These are phyloP conservation scores for Mortierella sp. DNA, from an alignment of 371 early-diverging fungal species.

Conservation along the genomic window DNA sequence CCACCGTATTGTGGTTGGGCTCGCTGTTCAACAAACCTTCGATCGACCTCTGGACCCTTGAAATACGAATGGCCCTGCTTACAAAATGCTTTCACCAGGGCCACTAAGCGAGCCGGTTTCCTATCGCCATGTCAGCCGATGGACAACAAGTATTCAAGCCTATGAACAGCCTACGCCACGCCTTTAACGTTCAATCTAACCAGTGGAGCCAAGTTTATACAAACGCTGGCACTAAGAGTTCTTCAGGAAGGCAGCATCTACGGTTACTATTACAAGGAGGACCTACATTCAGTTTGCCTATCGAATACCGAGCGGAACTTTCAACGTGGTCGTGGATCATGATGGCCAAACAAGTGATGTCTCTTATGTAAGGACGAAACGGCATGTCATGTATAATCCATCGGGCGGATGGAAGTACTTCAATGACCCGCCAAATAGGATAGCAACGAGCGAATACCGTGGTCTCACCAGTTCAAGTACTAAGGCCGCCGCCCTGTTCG, in stretches of 20 bases:
- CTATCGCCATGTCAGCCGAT: background rate
- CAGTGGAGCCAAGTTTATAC: constrained; percentile 7
- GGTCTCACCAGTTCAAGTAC: constrained; percentile 18
- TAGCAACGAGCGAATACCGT: constrained; percentile 9
- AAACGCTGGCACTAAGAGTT: background rate
- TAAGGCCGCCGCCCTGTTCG: constrained; percentile 25
- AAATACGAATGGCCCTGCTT: too few species aligned
- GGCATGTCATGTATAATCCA: constrained; percentile 14
- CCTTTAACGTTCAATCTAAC: constrained; percentile 1
- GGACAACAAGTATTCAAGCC: constrained; percentile 2
- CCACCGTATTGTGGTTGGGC: too few species aligned
- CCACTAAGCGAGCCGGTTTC: too few species aligned
- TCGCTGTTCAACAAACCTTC: background rate
- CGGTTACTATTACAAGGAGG: constrained; percentile 9
- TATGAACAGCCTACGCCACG: too few species aligned
- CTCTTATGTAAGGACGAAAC: constrained; percentile 22
- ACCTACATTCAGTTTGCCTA: constrained; percentile 19
- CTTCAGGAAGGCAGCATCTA: constrained; percentile 1
- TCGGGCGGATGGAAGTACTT: background rate
- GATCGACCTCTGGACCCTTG: too few species aligned
- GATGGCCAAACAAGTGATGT: background rate
- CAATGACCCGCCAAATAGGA: background rate
- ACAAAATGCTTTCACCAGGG: too few species aligned
- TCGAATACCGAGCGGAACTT: background rate
- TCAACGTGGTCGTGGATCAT: background rate